A percentile compares a stretch with the other conserved stretches of the same genome.
phyloP scores from a whole-genome alignment of 805 yeast species.

The Kockiozyma suomiensis region DNA sequence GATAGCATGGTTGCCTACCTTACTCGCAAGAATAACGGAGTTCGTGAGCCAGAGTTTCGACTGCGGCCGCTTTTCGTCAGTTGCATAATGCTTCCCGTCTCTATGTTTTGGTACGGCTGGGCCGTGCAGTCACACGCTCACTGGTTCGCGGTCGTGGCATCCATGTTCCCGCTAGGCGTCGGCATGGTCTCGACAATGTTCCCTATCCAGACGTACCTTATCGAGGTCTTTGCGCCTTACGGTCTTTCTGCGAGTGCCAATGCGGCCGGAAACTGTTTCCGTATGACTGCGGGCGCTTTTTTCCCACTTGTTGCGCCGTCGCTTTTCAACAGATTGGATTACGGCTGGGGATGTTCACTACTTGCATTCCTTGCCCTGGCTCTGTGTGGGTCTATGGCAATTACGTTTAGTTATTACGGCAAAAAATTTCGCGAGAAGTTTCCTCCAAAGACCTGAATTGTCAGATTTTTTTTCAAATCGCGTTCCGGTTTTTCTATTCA shows the following conservation, averaged over 20 bases:
- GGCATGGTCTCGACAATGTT: slow-evolving; percentile 47
- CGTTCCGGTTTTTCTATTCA: too few relatives aligned
- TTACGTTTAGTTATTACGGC: slow-evolving; percentile 18
- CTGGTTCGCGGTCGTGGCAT: slow-evolving; percentile 60
- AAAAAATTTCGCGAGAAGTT: slow-evolving; percentile 5
- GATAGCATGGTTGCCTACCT: slow-evolving; percentile 48
- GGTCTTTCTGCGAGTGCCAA: slow-evolving; percentile 82
- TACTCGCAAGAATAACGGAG: slow-evolving; percentile 34
- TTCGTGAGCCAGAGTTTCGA: slow-evolving; percentile 52
- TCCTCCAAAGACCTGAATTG: slow-evolving; percentile 19
- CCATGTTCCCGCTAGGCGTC: slow-evolving; percentile 52
- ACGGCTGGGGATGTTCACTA: slow-evolving; percentile 46
- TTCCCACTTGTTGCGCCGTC: slow-evolving; percentile 66
- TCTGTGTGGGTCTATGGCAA: slow-evolving; percentile 20
- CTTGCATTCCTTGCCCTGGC: slow-evolving; percentile 52
- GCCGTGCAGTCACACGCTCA: slow-evolving; percentile 50
- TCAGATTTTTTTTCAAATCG: too few relatives aligned
- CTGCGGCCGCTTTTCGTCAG: slow-evolving; percentile 53
- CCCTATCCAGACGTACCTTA: slow-evolving; percentile 43
- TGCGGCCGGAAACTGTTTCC: slow-evolving; percentile 58
- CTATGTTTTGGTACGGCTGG: slow-evolving; percentile 59
- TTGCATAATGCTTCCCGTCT: slow-evolving; percentile 49
- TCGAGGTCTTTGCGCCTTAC: slow-evolving; percentile 48
- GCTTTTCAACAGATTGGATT: slow-evolving; percentile 40
- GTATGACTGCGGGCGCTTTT: slow-evolving; percentile 68